Evolutionary conservation across 306 rosid species (phyloP), one percentile per base, ranked within the genome.

Genomic region (Casuarina glauca): DNA sequence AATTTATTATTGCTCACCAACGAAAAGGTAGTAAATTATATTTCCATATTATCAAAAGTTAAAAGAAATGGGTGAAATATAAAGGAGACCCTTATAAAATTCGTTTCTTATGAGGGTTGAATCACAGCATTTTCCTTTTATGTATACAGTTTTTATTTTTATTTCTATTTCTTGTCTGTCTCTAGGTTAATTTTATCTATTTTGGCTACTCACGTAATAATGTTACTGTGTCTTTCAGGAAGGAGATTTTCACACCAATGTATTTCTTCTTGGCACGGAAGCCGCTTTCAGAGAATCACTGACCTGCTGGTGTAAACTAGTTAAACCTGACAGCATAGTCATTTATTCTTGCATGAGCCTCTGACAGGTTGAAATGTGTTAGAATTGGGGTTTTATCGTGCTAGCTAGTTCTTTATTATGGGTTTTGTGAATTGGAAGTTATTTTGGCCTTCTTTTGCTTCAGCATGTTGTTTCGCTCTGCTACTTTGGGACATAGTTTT

Each of bases 191-290:
- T 26, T 26, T 26, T 26, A 26, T 26, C 32, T 26, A 26, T 26
- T 26, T 69, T 20, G 32, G 78, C 72, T 81, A 2, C 81, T 75
- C 12, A 79, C 13, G 46, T 57, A 0, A 10, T 69, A 38, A 57
- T 69, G 49, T 64, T 54, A n/a, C 19, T 54, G 63, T 42, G 46
- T 61, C 61, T 84, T 77, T 61, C 91, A 91, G 99, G 94, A 93
- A 53, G 73, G 99, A 93, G 84, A 93, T 95, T 70, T 95, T 95
- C 85, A 95, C 99, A 4, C 97, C 99, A 17, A 78, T 93, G 96
- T 95, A 95, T 80, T 95, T 95, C 94, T 95, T 95, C 86, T 75
- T 95, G 91, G 99, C 88, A 2, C 86, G 90, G 82, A 95, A 95
- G 88, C 96, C 97, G 12, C 69, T 57, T 53, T 81, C 91, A 35